A percentile compares a stretch with the other conserved stretches of the same genome.
These are phyloP conservation scores for Trebouxia gelatinosa DNA, from an alignment of 163 green algal species.

Conservation along the genomic window DNA sequence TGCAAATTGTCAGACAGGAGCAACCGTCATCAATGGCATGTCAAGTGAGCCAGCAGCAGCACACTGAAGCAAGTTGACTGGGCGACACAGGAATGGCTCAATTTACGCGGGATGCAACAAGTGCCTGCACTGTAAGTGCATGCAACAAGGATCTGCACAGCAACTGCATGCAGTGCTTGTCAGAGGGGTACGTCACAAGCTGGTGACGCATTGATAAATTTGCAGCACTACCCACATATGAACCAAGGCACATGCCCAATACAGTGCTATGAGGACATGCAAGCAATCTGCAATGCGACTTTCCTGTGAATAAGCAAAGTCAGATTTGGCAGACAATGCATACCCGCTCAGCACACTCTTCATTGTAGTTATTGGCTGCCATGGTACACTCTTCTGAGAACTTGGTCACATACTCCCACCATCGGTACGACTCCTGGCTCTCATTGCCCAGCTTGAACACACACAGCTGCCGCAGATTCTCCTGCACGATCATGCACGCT, in stretches of 20 bases:
- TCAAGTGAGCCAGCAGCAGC: neutral
- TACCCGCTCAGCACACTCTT: constrained; percentile 72
- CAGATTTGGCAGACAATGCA: neutral
- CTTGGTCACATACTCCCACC: constrained; percentile 81
- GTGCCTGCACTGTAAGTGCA: neutral
- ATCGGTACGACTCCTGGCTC: constrained; percentile 61
- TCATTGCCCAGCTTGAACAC: constrained; percentile 66
- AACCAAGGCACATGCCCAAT: neutral
- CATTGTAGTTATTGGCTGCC: constrained; percentile 64
- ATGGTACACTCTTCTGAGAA: constrained; percentile 79
- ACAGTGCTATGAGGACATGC: neutral
- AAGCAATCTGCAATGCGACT: neutral
- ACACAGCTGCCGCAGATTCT: constrained; percentile 88
- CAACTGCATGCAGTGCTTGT: no score
- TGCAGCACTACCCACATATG: neutral
- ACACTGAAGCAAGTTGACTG: neutral
- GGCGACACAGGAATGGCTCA: neutral
- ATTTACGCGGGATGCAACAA: no score
- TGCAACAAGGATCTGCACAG: no score
- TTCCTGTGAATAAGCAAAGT: neutral
- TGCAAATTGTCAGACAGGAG: no score
- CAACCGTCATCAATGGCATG: neutral
- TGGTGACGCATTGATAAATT: no score
- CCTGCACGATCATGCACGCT: constrained; percentile 50
- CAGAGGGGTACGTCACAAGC: no score